phyloP scores from a whole-genome alignment of 768 basidiomycete species.

The Naematelia aurantialba region DNA sequence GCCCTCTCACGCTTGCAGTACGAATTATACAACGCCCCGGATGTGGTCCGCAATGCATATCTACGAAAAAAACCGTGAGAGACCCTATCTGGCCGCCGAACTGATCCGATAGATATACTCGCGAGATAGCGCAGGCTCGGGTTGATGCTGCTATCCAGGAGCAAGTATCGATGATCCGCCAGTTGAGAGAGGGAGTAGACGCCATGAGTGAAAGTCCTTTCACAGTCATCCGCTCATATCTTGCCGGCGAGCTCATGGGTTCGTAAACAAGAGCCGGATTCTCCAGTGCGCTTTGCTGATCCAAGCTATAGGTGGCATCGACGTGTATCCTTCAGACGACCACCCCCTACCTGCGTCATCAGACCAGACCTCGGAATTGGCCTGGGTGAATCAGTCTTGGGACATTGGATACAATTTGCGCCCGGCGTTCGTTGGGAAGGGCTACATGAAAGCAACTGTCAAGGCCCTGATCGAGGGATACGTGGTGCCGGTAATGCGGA shows the following conservation, averaged over 20 bases:
- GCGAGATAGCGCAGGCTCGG: background rate
- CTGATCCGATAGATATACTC: background rate
- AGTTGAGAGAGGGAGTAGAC: background rate
- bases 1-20: background rate
- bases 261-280: background rate
- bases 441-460: constrained; percentile 4
- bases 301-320: background rate
- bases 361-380: background rate
- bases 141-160: background rate
- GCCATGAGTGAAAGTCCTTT: background rate
- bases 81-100: background rate
- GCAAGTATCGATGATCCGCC: background rate
- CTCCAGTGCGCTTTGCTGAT: background rate
- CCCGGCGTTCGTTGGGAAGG: constrained; percentile 2
- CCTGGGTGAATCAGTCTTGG: constrained; percentile 8
- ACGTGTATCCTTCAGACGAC: constrained; percentile 3
- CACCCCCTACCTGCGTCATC: background rate
- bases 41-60: background rate
- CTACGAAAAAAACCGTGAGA: background rate
- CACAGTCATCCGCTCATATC: background rate
- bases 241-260: background rate
- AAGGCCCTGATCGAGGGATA: constrained; percentile 5
- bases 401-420: constrained; percentile 8
- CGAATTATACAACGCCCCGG: background rate
- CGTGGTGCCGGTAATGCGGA: constrained; percentile 7